Evolutionary conservation across 257 asterid genomes (phyloP), one percentile per base, ranked within the genome.

Genomic region (Solanum virginianum): DNA sequence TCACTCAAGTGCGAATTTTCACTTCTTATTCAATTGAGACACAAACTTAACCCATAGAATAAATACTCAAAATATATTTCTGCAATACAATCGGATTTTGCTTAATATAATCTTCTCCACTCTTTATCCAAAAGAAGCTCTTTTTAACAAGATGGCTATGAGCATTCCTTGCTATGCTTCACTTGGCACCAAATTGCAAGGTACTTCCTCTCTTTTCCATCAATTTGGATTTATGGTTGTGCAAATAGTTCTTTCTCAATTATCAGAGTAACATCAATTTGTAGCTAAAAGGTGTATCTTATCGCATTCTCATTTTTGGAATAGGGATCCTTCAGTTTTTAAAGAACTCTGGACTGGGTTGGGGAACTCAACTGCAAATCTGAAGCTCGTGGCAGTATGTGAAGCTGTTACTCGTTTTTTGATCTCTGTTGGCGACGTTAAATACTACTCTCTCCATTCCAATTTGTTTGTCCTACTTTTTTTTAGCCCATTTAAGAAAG

Each of bases 331-430:
- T 51, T 89, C 85, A 57, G 86, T 90, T 2, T 94, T 94, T 85
- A 86, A 75, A 85, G 88, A 94, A 87, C 97, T 93, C 24, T 95
- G 98, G 98, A 88, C 88, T 82, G 92, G 93, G 84, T 87, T 95
- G 79, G 99, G 95, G 70, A 91, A 92, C 87, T 92, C 99, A 12
- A 82, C 90, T 18, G 81, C 91, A 82, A 81, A 89, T 86, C 89
- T 95, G 90, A 92, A 88, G 87, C 99, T 95, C 26, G 95, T 95
- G 7, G 99, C 99, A 8, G 99, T 95, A 87, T 89, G 97, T 90
- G 45, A 77, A 77, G 45, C 45, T 15, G 22, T 49, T 49, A 47
- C n/a, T 72, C 55, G 1, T 32, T 53, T 53, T 69, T 16, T 7
- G 4, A 60, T n/a, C 16, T 53, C 80, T 29, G 9, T 41, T 63